Base-by-base conservation (phyloP, 768 basidiomycete species). In the Mrakia gelida region DNA sequence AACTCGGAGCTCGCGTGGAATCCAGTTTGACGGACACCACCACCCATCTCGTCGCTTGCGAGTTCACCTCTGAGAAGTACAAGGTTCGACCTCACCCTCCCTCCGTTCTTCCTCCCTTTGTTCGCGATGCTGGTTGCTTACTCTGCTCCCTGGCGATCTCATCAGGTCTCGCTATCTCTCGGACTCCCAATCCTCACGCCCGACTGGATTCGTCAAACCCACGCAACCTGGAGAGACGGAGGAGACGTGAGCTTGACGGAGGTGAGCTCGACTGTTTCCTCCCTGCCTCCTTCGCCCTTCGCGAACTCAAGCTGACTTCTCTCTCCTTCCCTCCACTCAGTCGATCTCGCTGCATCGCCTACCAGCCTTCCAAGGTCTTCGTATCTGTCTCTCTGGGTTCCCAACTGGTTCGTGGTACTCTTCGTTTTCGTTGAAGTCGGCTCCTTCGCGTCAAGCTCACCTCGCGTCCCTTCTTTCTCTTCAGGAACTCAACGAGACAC, bases 41-140 rank as follows among this genome's bases (percentile, higher is more conserved):
- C n/a, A 95, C 94, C 0, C 94, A 96, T 86, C 88, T 98, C 30
- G 87, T 98, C 61, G 93, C 94, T 0, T 85, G 84, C n/a, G 87
- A 86, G n/a, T 90, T 92, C 81, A 92, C 92, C 4, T 90, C 93
- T 30, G 88, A 91, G 18, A 98, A 98, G 82, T 96, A 97, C 83
- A 86, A 83, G 84, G 94, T 92, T 76, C 78, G 88, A 83, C 65
- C 8, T 38, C 30, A 59, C 76, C 71, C 72, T n/a, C 15, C 26
- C 68, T 63, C 54, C 30, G 73, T 45, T 71, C 52, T 9, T 61
- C 26, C 45, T 49, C 32, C 41, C 30, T 52, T 23, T 18, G 26
- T 45, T 16, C n/a, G 28, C 45, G 32, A 65, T 18, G 38, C 45
- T 11, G 49, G 16, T 13, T 30, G n/a, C 32, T 61, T 41, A 61